Conservation (phyloP, 352 stramenopile genomes). For the Pythium utonaiense region DNA sequence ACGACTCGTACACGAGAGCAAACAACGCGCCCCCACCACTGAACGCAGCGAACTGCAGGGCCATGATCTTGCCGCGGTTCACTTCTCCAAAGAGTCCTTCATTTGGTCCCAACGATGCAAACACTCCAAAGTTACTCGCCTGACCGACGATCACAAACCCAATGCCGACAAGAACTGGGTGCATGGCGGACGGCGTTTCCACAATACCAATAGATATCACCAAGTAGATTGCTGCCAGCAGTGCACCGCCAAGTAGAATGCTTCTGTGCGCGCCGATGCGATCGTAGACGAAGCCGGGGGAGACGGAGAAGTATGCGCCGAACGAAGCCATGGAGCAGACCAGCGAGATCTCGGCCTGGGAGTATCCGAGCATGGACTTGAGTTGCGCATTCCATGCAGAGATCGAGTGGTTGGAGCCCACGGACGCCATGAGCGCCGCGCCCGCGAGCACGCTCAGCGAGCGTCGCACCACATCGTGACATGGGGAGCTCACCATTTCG, state of each 20-base stretch:
- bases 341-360: constrained; percentile 67
- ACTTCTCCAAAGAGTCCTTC: constrained; percentile 64
- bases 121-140: constrained; percentile 65
- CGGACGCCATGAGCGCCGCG: constrained; percentile 50
- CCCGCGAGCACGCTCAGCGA: constrained; percentile 48
- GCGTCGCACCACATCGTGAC: constrained; percentile 22
- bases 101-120: constrained; percentile 66
- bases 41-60: constrained; percentile 57
- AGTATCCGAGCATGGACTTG: constrained; percentile 48
- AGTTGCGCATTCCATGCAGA: constrained; percentile 79
- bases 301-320: constrained; percentile 73
- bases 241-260: constrained; percentile 37
- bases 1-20: constrained; percentile 57
- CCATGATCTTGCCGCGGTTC: constrained; percentile 72
- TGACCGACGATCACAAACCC: constrained; percentile 59
- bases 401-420: constrained; percentile 75
- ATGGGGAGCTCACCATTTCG: background rate
- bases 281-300: constrained; percentile 64
- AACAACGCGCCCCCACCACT: constrained; percentile 70
- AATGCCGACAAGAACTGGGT: constrained; percentile 44
- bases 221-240: constrained; percentile 46
- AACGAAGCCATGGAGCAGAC: constrained; percentile 81
- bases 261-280: constrained; percentile 57
- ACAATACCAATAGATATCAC: constrained; percentile 36
- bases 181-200: constrained; percentile 30